Conservation (phyloP, 148 eudicot genomes). For the Dysphania ambrosioides region DNA sequence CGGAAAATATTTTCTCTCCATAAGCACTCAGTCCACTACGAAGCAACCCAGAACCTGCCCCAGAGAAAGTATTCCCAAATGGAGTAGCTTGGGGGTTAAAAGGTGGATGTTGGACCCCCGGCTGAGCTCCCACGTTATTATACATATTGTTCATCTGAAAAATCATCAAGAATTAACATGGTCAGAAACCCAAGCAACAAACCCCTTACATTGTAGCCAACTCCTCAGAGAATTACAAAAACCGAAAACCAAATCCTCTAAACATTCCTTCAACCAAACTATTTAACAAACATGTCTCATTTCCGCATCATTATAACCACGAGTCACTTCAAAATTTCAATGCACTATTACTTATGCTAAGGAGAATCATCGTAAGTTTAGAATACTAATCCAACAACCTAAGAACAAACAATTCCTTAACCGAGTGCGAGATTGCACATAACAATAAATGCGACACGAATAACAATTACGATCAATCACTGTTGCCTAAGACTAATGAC, state of each 20-base stretch:
- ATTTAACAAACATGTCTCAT: neutral
- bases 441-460: neutral
- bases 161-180: neutral
- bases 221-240: neutral
- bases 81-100: conserved; percentile 56
- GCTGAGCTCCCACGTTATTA: conserved; percentile 65
- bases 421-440: neutral
- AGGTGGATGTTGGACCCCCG: conserved; percentile 53
- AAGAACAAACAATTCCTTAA: neutral
- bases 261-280: neutral
- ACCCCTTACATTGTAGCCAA: neutral
- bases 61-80: conserved; percentile 71
- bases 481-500: neutral
- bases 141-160: conserved; percentile 55
- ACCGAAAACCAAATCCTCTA: neutral
- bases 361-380: neutral
- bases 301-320: neutral
- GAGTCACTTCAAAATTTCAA: neutral
- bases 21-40: conserved; percentile 88
- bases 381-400: neutral
- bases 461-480: neutral
- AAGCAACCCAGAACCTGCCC: conserved; percentile 76
- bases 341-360: neutral
- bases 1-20: conserved; percentile 85
- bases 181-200: neutral